Percentiles rank a stretch among this genome's conserved stretches.
These are phyloP conservation scores for Globisporangium uncinulatum DNA, from an alignment of 352 stramenopile species.

Conservation along the genomic window DNA sequence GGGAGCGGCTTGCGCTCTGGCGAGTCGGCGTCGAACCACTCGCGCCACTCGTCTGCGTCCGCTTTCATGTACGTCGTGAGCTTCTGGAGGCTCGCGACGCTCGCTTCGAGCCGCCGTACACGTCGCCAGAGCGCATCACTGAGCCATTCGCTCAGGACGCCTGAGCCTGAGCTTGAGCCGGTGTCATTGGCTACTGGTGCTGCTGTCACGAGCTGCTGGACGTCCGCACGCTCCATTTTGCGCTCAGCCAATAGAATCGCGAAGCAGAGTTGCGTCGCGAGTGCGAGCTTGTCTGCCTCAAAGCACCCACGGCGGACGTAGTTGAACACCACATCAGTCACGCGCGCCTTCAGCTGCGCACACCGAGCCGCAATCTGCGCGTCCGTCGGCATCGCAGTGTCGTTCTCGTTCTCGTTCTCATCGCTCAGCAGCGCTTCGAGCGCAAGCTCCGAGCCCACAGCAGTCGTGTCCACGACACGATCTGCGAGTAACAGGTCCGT, in stretches of 20 bases:
- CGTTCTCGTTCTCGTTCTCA: slow-evolving; percentile 22
- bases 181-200: slow-evolving; percentile 4
- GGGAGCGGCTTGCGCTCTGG: slow-evolving; percentile 89
- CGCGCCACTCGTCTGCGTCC: slow-evolving; percentile 94
- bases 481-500: slow-evolving; percentile 74
- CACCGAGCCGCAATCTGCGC: slow-evolving; percentile 53
- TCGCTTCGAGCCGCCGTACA: slow-evolving; percentile 88
- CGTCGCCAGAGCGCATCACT: slow-evolving; percentile 82
- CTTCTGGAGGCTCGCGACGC: slow-evolving; percentile 82
- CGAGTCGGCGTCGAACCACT: slow-evolving; percentile 92
- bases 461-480: slow-evolving; percentile 43
- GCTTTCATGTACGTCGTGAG: slow-evolving; percentile 93
- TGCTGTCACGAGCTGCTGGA: slow-evolving; percentile 77
- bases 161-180: slow-evolving; percentile 22
- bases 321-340: slow-evolving; percentile 90
- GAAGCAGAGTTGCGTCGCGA: slow-evolving; percentile 91
- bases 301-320: slow-evolving; percentile 93
- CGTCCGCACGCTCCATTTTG: slow-evolving; percentile 42
- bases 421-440: slow-evolving; percentile 57
- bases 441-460: slow-evolving; percentile 37
- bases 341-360: slow-evolving; percentile 49
- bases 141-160: slow-evolving; percentile 89
- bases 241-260: slow-evolving; percentile 83
- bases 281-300: slow-evolving; percentile 91
- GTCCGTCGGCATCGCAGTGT: slow-evolving; percentile 32